Conservation (phyloP, 495 filamentous ascomycete genomes). For the Daldinia loculata region DNA sequence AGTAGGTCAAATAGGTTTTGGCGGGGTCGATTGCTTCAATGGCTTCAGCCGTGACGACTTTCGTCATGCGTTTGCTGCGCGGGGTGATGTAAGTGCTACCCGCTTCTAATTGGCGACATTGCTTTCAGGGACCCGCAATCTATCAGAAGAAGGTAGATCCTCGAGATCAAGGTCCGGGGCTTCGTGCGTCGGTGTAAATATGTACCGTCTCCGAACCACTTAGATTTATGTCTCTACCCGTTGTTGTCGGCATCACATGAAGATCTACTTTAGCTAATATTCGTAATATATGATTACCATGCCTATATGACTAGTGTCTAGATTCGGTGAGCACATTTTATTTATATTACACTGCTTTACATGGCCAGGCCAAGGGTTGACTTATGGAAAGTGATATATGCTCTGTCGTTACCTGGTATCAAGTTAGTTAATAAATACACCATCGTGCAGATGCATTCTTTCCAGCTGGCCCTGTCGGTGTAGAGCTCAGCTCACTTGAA, state of each 20-base stretch:
- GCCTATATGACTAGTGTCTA: too few relatives aligned
- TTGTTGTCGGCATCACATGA: not conserved
- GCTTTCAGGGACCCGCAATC: conserved; percentile 23
- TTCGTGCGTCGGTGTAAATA: conserved; percentile 31
- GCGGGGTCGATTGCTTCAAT: conserved; percentile 29
- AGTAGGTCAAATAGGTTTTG: conserved; percentile 23
- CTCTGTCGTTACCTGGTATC: not conserved
- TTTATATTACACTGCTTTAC: not conserved
- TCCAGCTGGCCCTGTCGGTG: not conserved
- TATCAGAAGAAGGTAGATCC: conserved; percentile 8
- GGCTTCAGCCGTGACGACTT: conserved; percentile 8
- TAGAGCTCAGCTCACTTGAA: not conserved
- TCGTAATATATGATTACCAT: too few relatives aligned
- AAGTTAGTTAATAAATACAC: conserved; percentile 1
- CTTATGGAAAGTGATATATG: too few relatives aligned
- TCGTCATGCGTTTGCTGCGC: conserved; percentile 34
- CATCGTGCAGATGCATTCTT: conserved; percentile 22
- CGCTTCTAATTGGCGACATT: conserved; percentile 26
- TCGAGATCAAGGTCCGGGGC: not conserved
- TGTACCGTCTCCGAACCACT: conserved; percentile 30
- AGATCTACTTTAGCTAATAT: not conserved
- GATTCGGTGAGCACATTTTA: not conserved
- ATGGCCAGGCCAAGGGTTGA: too few relatives aligned
- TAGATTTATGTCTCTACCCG: not conserved
- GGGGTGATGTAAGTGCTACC: conserved; percentile 24